Evolutionary conservation across 192 early-diverging fungal species (phyloP).

Genomic region (Podila epigama): DNA sequence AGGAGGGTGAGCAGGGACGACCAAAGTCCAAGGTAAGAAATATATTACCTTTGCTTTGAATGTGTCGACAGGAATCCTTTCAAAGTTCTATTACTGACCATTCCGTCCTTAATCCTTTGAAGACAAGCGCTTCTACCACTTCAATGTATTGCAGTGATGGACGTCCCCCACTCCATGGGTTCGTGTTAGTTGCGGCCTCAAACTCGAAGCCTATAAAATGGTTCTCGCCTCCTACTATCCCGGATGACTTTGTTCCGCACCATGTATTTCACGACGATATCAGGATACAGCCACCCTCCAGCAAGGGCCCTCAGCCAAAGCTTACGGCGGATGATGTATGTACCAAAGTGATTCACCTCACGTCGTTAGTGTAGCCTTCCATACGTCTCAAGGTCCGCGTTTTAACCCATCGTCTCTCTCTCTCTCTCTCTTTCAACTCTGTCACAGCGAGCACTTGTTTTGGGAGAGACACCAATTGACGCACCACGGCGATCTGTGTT

Average conservation of each 20-base stretch:
- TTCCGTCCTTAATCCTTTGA: background rate
- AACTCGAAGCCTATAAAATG: conserved; percentile 54
- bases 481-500: conserved; percentile 76
- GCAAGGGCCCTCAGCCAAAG: conserved; percentile 5
- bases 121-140: background rate
- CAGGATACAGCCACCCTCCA: background rate
- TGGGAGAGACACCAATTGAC: conserved; percentile 75
- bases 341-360: background rate
- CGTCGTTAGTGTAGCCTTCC: too few species aligned
- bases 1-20: background rate
- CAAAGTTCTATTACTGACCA: background rate
- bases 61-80: background rate
- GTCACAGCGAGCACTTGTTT: conserved; percentile 65
- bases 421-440: background rate
- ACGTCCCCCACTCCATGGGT: conserved; percentile 59
- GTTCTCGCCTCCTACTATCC: conserved; percentile 42
- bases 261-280: conserved; percentile 11
- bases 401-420: background rate
- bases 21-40: conserved; percentile 2
- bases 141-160: conserved; percentile 57
- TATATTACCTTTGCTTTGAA: background rate
- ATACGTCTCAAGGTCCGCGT: too few species aligned
- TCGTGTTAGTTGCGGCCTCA: conserved; percentile 50
- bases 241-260: conserved; percentile 24
- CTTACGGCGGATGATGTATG: conserved; percentile 48